Evolutionary conservation across 2,329 filamentous ascomycete genomes (phyloP).

Genomic region (Thelonectria olida): DNA sequence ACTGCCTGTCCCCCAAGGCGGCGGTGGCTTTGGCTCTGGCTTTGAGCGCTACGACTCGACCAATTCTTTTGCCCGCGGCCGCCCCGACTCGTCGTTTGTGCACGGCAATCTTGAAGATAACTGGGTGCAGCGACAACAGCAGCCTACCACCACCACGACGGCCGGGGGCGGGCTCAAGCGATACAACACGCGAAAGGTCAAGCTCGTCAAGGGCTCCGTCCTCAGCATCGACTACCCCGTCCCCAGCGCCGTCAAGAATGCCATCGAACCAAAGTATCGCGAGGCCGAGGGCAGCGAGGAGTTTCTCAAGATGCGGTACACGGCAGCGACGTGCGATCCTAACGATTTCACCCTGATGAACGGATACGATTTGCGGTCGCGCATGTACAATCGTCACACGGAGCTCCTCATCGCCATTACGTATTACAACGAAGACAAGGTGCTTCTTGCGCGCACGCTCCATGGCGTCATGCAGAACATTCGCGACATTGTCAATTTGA

Average conservation of each 20-base stretch:
- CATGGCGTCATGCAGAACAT: slow-evolving; percentile 38
- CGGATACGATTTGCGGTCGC: slow-evolving; percentile 37
- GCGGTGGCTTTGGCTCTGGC: neutral
- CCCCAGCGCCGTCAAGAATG: slow-evolving; percentile 39
- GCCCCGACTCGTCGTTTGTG: slow-evolving; percentile 32
- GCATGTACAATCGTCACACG: slow-evolving; percentile 39
- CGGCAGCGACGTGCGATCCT: slow-evolving; percentile 38
- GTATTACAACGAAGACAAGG: slow-evolving; percentile 40
- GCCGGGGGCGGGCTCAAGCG: slow-evolving; percentile 27
- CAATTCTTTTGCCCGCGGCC: slow-evolving; percentile 28
- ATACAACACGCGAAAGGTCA: slow-evolving; percentile 36
- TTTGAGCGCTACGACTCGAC: slow-evolving; percentile 30
- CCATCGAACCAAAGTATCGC: slow-evolving; percentile 34
- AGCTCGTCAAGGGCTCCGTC: slow-evolving; percentile 38
- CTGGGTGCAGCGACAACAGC: slow-evolving; percentile 37
- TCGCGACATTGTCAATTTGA: slow-evolving; percentile 37
- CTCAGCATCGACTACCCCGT: slow-evolving; percentile 39
- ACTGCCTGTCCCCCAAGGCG: slow-evolving; percentile 4
- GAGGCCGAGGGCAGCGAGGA: slow-evolving; percentile 30
- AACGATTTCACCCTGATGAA: slow-evolving; percentile 38
- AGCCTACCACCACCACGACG: neutral
- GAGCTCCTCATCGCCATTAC: slow-evolving; percentile 38
- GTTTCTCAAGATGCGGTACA: slow-evolving; percentile 39
- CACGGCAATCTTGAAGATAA: slow-evolving; percentile 32
- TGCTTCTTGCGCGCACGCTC: slow-evolving; percentile 37